A percentile compares a stretch with the other conserved stretches of the same genome.
These are phyloP conservation scores for Heliosperma pusillum DNA, from an alignment of 148 eudicot species.

Conservation along the genomic window DNA sequence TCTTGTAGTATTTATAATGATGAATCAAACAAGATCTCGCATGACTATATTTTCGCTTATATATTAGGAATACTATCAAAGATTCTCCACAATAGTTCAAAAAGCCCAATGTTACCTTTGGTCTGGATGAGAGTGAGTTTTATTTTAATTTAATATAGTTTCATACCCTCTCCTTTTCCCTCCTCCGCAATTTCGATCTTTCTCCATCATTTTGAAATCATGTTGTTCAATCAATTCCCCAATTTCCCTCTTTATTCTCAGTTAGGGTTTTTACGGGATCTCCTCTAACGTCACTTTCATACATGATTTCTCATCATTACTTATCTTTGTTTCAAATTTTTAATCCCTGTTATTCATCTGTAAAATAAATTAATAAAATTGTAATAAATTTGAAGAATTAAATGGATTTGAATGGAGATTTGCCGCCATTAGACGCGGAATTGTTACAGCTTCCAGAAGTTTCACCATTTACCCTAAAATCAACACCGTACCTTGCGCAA, in stretches of 20 bases:
- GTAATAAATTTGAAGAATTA: background rate
- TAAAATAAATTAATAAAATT: background rate
- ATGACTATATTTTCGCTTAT: too few relatives aligned
- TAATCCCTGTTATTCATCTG: too few relatives aligned
- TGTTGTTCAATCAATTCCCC: background rate
- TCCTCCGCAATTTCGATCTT: too few relatives aligned
- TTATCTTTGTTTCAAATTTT: too few relatives aligned
- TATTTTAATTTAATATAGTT: too few relatives aligned
- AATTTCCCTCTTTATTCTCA: background rate
- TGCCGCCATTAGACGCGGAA: slow-evolving; percentile 61
- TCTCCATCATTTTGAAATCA: background rate
- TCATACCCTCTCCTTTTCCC: too few relatives aligned
- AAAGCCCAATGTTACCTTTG: too few relatives aligned
- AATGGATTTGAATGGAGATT: slow-evolving; percentile 68
- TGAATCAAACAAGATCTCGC: too few relatives aligned
- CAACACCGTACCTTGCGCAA: slow-evolving; percentile 65
- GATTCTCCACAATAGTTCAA: too few relatives aligned
- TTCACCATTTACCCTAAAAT: slow-evolving; percentile 64
- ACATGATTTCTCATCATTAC: background rate
- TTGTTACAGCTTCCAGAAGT: slow-evolving; percentile 74
- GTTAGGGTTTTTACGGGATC: slow-evolving; percentile 16
- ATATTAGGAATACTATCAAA: too few relatives aligned
- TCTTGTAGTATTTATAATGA: too few relatives aligned
- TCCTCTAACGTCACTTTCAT: background rate
- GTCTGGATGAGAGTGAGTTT: too few relatives aligned